These are phyloP conservation scores for Kluyveromyces aestuarii DNA, from an alignment of 805 yeast species.

Conservation along the genomic window DNA sequence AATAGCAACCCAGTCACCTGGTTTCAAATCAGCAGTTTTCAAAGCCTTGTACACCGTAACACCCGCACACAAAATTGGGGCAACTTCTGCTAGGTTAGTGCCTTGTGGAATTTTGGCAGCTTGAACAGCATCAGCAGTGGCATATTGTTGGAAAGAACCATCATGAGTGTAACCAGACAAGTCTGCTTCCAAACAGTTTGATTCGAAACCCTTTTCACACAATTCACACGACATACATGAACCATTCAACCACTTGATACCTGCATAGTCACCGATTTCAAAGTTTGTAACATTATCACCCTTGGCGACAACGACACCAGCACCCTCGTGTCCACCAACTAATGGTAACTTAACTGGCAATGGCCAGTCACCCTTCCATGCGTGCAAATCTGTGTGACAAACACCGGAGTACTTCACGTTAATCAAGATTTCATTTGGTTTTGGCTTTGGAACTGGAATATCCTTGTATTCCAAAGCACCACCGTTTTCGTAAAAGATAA, in stretches of 20 bases:
- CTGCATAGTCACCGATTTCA: conserved; percentile 52
- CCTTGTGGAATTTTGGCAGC: conserved; percentile 73
- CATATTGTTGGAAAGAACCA: conserved; percentile 82
- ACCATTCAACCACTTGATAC: conserved; percentile 56
- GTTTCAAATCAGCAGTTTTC: conserved; percentile 38
- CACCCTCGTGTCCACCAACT: conserved; percentile 65
- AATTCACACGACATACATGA: conserved; percentile 53
- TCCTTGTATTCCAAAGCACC: conserved; percentile 42
- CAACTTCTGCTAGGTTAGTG: conserved; percentile 60
- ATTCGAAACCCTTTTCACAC: conserved; percentile 44
- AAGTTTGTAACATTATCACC: conserved; percentile 49
- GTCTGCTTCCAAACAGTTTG: conserved; percentile 43
- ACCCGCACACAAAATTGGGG: conserved; percentile 59
- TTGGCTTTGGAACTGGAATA: conserved; percentile 49
- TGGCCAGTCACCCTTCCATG: conserved; percentile 66
- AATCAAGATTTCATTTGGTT: conserved; percentile 46
- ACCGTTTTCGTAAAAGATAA: conserved; percentile 41
- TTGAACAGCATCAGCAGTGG: conserved; percentile 77
- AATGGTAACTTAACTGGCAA: conserved; percentile 45
- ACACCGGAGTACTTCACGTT: conserved; percentile 58
- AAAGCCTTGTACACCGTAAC: conserved; percentile 54
- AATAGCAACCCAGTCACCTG: conserved; percentile 52
- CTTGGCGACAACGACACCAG: conserved; percentile 52
- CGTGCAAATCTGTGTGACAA: conserved; percentile 58
- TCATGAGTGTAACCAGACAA: conserved; percentile 50